Conservation (phyloP, 2,329 filamentous ascomycete species). For the Trichoderma endophyticum region DNA sequence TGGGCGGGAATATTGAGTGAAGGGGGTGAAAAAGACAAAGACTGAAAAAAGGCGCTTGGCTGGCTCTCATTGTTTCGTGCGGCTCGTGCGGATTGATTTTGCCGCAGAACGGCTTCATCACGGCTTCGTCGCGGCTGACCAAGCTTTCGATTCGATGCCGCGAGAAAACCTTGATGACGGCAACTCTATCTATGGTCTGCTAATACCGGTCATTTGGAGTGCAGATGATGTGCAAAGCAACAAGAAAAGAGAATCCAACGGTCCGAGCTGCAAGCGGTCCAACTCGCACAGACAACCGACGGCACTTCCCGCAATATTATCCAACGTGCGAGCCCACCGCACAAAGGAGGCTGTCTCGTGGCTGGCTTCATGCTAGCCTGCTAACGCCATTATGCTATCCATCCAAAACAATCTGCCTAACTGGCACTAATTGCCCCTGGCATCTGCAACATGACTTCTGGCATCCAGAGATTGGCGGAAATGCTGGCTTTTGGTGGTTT, state of each 20-base stretch:
- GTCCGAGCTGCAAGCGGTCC: background rate
- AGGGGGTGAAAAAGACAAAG: background rate
- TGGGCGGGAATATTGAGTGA: background rate
- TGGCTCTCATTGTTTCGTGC: background rate
- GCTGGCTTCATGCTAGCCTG: background rate
- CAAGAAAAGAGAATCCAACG: background rate
- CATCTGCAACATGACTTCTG: conserved; percentile 14
- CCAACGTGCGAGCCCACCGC: background rate
- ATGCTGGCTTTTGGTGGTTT: background rate
- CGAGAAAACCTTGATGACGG: background rate
- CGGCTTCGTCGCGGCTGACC: background rate
- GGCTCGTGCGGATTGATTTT: background rate
- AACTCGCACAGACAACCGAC: background rate
- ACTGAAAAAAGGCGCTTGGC: background rate
- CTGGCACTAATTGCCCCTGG: conserved; percentile 1
- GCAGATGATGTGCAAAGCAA: background rate
- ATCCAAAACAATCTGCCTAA: background rate
- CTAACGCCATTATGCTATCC: background rate
- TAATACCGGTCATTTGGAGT: background rate
- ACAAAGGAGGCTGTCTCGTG: conserved; percentile 1
- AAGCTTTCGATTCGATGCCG: background rate
- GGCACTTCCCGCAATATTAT: conserved; percentile 7
- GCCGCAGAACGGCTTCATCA: background rate
- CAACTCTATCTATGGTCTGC: background rate
- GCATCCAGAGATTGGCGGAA: background rate